phyloP scores from a whole-genome alignment of 495 filamentous ascomycete genomes.

The Aspergillus kassunensis region DNA sequence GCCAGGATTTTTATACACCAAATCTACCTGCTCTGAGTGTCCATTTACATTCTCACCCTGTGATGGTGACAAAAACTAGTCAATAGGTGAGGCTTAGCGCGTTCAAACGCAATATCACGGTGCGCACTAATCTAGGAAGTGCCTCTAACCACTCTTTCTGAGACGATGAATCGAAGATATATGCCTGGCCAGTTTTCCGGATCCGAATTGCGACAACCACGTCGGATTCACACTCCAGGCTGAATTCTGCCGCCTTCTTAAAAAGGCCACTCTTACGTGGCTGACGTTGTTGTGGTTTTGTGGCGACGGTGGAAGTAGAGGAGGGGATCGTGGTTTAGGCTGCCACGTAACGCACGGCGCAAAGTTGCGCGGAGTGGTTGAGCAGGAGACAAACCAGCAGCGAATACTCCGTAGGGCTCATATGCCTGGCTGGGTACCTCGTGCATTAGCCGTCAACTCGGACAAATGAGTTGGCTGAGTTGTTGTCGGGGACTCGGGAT shows the following conservation, averaged over 20 bases:
- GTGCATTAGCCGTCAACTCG: background rate
- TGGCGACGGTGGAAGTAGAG: too few species aligned
- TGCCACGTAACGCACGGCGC: too few species aligned
- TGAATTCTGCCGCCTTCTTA: slow-evolving; percentile 18
- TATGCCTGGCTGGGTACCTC: background rate
- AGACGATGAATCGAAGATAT: slow-evolving; percentile 16
- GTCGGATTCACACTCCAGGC: slow-evolving; percentile 16
- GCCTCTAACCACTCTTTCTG: too few species aligned
- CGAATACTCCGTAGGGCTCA: background rate
- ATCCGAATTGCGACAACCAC: slow-evolving; percentile 12
- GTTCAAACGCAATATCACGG: too few species aligned
- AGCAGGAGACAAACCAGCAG: background rate
- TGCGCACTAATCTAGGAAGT: too few species aligned
- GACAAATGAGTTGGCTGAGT: background rate
- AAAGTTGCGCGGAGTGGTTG: too few species aligned
- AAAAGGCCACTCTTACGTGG: slow-evolving; percentile 16
- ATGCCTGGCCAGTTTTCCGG: slow-evolving; percentile 16
- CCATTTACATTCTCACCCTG: too few species aligned
- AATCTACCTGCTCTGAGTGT: too few species aligned
- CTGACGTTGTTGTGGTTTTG: slow-evolving; percentile 15
- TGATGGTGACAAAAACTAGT: too few species aligned
- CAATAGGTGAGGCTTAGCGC: too few species aligned
- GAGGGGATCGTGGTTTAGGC: too few species aligned
- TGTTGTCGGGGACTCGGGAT: slow-evolving; percentile 4
- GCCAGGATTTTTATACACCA: too few species aligned